Conservation (phyloP, 2,329 filamentous ascomycete genomes). For the Phialemonium atrogriseum region DNA sequence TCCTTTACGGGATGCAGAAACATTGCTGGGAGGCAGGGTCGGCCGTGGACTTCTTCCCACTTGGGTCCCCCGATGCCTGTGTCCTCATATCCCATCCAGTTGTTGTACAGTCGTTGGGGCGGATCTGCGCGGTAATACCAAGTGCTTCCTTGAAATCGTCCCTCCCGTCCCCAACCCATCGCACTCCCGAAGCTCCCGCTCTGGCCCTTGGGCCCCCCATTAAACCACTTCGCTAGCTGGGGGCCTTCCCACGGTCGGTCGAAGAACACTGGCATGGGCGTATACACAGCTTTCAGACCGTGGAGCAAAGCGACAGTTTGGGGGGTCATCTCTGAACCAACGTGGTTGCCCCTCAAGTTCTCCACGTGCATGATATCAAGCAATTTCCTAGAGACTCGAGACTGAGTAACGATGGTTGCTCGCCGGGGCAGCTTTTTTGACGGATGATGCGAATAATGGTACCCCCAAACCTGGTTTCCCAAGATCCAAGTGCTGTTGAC, state of each 20-base stretch:
- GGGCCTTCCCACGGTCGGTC: slow-evolving; percentile 60
- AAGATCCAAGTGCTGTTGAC: slow-evolving; percentile 66
- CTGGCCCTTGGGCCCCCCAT: slow-evolving; percentile 46
- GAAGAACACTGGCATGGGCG: slow-evolving; percentile 72
- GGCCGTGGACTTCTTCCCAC: slow-evolving; percentile 49
- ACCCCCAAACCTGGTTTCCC: slow-evolving; percentile 59
- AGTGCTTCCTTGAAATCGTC: slow-evolving; percentile 47
- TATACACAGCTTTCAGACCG: slow-evolving; percentile 70
- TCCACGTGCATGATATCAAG: slow-evolving; percentile 73
- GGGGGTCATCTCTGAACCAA: slow-evolving; percentile 74
- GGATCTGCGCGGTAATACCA: slow-evolving; percentile 54
- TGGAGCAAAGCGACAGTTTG: slow-evolving; percentile 67
- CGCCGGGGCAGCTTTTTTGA: slow-evolving; percentile 57
- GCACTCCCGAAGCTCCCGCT: slow-evolving; percentile 46
- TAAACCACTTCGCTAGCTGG: slow-evolving; percentile 50
- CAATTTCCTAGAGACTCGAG: slow-evolving; percentile 62
- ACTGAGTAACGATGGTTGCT: slow-evolving; percentile 71
- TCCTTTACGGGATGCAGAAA: slow-evolving; percentile 54
- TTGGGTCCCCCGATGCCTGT: slow-evolving; percentile 42
- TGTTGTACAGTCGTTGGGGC: slow-evolving; percentile 52
- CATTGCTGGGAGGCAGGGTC: slow-evolving; percentile 50
- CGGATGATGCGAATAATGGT: slow-evolving; percentile 39
- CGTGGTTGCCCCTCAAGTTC: slow-evolving; percentile 63
- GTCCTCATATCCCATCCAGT: slow-evolving; percentile 54
- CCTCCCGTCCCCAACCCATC: slow-evolving; percentile 52